A percentile compares a stretch with the other conserved stretches of the same genome.
Evolutionary conservation across 441 rosid species (phyloP).

Genomic region (Gossypium lobatum): DNA sequence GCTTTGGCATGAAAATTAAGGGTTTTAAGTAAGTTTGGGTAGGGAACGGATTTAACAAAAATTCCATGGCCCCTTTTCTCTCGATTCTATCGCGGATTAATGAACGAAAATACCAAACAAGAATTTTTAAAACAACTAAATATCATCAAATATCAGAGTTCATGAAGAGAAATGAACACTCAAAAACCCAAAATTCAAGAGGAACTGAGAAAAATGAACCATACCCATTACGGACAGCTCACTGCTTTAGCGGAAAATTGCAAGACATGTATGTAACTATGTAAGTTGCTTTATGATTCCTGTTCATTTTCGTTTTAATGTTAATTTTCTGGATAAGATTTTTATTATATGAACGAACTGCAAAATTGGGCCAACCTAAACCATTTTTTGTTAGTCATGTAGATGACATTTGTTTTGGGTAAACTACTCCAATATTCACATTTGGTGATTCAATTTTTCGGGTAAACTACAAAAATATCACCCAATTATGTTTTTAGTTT

Average conservation of each 20-base stretch:
- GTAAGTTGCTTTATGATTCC: not conserved
- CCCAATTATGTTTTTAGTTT: too few relatives aligned
- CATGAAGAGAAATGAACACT: not conserved
- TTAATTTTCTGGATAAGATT: not conserved
- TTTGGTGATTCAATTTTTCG: too few relatives aligned
- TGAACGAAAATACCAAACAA: not conserved
- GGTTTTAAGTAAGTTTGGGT: constrained; percentile 28
- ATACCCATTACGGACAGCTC: not conserved
- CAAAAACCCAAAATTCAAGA: not conserved
- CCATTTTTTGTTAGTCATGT: not conserved
- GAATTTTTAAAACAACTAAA: not conserved
- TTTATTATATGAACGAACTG: not conserved
- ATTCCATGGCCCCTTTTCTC: constrained; percentile 29
- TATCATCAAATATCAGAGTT: not conserved
- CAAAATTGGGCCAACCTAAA: not conserved
- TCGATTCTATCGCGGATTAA: constrained; percentile 2
- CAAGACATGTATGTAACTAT: not conserved
- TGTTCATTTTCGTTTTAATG: not conserved
- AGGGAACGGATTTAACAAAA: constrained; percentile 30
- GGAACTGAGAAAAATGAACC: not conserved
- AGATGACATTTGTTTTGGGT: not conserved
- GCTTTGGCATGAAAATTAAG: constrained; percentile 26
- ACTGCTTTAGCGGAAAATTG: not conserved
- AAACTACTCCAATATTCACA: too few relatives aligned
- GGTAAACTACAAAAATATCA: too few relatives aligned